These are phyloP conservation scores for Acacia confusa DNA, from an alignment of 306 rosid species.

Conservation along the genomic window DNA sequence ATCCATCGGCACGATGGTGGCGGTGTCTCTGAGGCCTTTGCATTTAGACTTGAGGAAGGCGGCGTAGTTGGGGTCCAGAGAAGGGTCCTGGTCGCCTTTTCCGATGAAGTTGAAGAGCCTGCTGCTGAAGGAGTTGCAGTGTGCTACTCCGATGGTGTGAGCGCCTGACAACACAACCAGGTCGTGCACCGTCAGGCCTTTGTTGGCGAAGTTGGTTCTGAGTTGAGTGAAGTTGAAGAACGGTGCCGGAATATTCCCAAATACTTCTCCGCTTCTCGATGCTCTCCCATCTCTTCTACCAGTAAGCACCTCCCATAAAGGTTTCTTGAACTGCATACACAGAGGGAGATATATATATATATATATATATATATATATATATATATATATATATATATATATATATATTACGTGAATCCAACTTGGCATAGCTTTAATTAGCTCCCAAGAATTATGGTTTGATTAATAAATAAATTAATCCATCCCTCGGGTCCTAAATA, in stretches of 20 bases:
- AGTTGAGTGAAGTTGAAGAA: constrained; percentile 47
- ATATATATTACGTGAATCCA: no score
- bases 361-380: no score
- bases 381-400: no score
- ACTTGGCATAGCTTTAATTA: no score
- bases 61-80: constrained; percentile 44
- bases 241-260: constrained; percentile 47
- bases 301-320: constrained; percentile 58
- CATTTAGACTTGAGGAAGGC: constrained; percentile 36
- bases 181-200: constrained; percentile 45
- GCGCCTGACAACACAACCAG: constrained; percentile 63
- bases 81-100: constrained; percentile 65
- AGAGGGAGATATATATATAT: no score
- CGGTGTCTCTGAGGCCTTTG: constrained; percentile 27
- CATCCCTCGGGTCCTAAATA: rapidly evolving
- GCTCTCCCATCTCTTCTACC: constrained; percentile 70
- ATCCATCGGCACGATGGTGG: constrained; percentile 48
- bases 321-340: constrained; percentile 34
- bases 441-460: no score
- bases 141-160: constrained; percentile 59
- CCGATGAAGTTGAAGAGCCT: constrained; percentile 67
- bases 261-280: constrained; percentile 29
- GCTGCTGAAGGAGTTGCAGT: constrained; percentile 44
- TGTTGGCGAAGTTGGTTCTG: constrained; percentile 38
- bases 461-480: no score